Evolutionary conservation across 2,329 filamentous ascomycete species (phyloP).

Genomic region (Gliomastix tumulicola): DNA sequence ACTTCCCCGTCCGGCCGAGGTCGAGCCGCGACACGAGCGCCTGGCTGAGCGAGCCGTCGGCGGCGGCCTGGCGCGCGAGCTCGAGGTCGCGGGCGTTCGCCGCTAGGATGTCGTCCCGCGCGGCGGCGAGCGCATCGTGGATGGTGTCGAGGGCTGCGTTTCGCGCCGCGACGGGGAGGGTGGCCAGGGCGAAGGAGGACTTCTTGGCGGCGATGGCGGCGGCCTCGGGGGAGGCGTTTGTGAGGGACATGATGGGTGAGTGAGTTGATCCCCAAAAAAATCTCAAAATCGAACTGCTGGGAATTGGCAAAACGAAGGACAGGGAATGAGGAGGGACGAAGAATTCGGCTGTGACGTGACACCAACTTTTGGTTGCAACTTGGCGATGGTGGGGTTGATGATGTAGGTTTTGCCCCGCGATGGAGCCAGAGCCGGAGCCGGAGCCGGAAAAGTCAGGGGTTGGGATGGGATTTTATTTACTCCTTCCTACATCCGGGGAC

Average conservation of each 20-base stretch:
- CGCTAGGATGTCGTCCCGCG: conserved; percentile 70
- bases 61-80: conserved; percentile 64
- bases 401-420: too few species aligned
- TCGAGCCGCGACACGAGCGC: conserved; percentile 86
- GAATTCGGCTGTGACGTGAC: too few species aligned
- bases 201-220: conserved; percentile 72
- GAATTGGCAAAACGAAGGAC: not conserved
- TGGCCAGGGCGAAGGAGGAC: conserved; percentile 77
- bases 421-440: too few species aligned
- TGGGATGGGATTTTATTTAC: too few species aligned
- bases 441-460: too few species aligned
- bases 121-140: conserved; percentile 64
- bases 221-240: conserved; percentile 71
- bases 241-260: conserved; percentile 87
- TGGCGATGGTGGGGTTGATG: too few species aligned
- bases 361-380: too few species aligned
- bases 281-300: too few species aligned
- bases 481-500: too few species aligned
- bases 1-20: conserved; percentile 80
- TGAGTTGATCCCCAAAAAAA: too few species aligned
- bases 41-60: conserved; percentile 67
- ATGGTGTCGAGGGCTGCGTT: conserved; percentile 83
- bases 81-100: conserved; percentile 83
- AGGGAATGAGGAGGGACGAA: too few species aligned
- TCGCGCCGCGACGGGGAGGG: conserved; percentile 66